Percentiles rank a stretch among this genome's conserved stretches.
Evolutionary conservation across 257 asterid genomes (phyloP).

Genomic region (Solanum chaucha): DNA sequence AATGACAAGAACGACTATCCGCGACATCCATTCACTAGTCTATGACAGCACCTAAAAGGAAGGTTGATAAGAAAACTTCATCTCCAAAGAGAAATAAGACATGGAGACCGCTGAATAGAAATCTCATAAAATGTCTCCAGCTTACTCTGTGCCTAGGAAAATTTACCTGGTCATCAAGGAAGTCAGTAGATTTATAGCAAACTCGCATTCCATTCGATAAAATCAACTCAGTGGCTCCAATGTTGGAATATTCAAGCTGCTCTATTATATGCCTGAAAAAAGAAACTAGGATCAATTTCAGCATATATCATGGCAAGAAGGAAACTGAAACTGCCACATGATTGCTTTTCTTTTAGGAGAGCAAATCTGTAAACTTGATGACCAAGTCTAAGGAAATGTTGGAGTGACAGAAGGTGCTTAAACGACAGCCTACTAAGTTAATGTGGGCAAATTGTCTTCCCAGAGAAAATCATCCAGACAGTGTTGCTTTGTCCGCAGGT

Average conservation of each 20-base stretch:
- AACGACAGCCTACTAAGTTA: neutral
- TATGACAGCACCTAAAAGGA: neutral
- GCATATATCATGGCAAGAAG: neutral
- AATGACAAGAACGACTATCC: neutral
- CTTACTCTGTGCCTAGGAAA: neutral
- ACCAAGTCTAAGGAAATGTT: neutral
- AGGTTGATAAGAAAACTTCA: neutral
- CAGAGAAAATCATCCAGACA: neutral
- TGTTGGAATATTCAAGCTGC: constrained; percentile 54
- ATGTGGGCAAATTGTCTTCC: neutral
- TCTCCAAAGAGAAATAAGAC: neutral
- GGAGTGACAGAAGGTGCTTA: neutral
- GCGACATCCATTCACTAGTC: neutral
- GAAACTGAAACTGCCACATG: neutral
- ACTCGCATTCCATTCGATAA: constrained; percentile 93
- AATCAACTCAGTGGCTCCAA: constrained; percentile 68
- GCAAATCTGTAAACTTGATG: neutral
- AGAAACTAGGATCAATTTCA: constrained; percentile 3
- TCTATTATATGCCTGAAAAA: constrained; percentile 48
- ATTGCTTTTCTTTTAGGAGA: neutral
- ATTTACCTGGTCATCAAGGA: constrained; percentile 87
- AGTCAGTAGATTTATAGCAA: constrained; percentile 90
- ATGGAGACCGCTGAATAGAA: neutral
- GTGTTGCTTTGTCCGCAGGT: neutral
- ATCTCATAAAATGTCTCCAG: neutral